A percentile compares a stretch with the other conserved stretches of the same genome.
phyloP scores from a whole-genome alignment of 768 basidiomycete species.

The Punctularia strigosozonata region DNA sequence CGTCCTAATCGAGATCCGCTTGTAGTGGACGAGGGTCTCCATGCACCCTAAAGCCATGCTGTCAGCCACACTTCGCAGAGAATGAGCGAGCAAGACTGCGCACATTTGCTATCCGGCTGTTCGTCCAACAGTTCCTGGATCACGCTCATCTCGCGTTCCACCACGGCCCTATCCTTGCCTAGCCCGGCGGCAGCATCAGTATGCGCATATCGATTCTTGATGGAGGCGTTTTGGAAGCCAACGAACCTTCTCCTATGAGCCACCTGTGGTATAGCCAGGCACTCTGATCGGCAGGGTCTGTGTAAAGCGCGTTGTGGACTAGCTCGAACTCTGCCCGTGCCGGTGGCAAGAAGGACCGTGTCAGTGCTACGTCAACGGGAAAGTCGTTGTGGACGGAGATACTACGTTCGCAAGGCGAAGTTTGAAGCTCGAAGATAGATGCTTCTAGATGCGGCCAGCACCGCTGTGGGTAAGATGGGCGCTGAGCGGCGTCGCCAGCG shows the following conservation, averaged over 20 bases:
- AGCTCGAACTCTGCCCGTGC: slow-evolving; percentile 71
- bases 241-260: slow-evolving; percentile 72
- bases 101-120: slow-evolving; percentile 91
- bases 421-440: too few relatives aligned
- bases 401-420: too few relatives aligned
- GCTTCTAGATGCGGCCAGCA: too few relatives aligned
- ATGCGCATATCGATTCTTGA: background rate
- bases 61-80: slow-evolving; percentile 3
- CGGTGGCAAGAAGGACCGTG: too few relatives aligned
- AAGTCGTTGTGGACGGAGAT: too few relatives aligned
- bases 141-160: slow-evolving; percentile 64
- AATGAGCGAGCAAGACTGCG: slow-evolving; percentile 11
- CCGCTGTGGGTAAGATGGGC: too few relatives aligned
- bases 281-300: slow-evolving; percentile 92
- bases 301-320: slow-evolving; percentile 89
- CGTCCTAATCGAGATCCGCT: slow-evolving; percentile 48
- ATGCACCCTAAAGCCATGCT: slow-evolving; percentile 69
- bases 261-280: slow-evolving; percentile 99
- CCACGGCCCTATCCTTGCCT: slow-evolving; percentile 47
- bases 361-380: too few relatives aligned
- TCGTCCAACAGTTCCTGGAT: slow-evolving; percentile 80
- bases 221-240: background rate
- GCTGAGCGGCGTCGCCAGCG: too few relatives aligned
- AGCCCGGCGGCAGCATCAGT: background rate
- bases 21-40: slow-evolving; percentile 84